These are phyloP conservation scores for Phoenix dactylifera DNA, from an alignment of 176 grass and related monocot genomes.

Conservation along the genomic window DNA sequence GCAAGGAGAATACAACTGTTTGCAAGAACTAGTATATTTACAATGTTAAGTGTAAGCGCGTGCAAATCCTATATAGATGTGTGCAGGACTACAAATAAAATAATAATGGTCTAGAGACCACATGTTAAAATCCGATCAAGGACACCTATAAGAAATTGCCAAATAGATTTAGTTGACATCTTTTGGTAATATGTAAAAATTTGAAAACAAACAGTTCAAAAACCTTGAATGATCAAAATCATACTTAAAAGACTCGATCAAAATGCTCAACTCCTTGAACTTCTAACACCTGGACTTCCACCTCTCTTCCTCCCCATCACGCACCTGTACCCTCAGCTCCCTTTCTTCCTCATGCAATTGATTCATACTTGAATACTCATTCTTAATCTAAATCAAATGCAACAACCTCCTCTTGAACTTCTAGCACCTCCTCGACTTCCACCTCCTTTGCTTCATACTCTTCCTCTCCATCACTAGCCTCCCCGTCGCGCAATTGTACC, in stretches of 20 bases:
- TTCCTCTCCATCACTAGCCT: constrained; percentile 67
- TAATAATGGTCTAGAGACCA: too few relatives aligned
- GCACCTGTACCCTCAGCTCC: constrained; percentile 31
- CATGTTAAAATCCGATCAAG: too few relatives aligned
- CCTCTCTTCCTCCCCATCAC: constrained; percentile 80
- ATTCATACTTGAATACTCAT: constrained; percentile 23
- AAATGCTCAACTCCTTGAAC: constrained; percentile 41
- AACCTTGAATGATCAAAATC: too few relatives aligned
- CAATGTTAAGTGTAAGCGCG: too few relatives aligned
- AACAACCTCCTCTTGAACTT: constrained; percentile 51
- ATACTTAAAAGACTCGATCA: constrained; percentile 18
- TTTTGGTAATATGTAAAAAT: too few relatives aligned
- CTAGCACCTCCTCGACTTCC: constrained; percentile 63
- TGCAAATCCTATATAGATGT: too few relatives aligned
- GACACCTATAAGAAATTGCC: too few relatives aligned
- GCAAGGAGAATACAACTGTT: too few relatives aligned
- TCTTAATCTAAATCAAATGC: constrained; percentile 57
- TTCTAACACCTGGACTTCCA: constrained; percentile 64
- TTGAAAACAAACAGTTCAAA: too few relatives aligned
- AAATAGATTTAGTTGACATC: too few relatives aligned
- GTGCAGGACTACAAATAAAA: too few relatives aligned
- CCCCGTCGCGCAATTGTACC: constrained; percentile 54
- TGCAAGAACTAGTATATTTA: too few relatives aligned
- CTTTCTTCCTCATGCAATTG: constrained; percentile 63
- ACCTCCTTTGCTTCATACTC: constrained; percentile 82